Evolutionary conservation across 257 asterid genomes (phyloP), one percentile per base, ranked within the genome.

Genomic region (Verbena officinalis): DNA sequence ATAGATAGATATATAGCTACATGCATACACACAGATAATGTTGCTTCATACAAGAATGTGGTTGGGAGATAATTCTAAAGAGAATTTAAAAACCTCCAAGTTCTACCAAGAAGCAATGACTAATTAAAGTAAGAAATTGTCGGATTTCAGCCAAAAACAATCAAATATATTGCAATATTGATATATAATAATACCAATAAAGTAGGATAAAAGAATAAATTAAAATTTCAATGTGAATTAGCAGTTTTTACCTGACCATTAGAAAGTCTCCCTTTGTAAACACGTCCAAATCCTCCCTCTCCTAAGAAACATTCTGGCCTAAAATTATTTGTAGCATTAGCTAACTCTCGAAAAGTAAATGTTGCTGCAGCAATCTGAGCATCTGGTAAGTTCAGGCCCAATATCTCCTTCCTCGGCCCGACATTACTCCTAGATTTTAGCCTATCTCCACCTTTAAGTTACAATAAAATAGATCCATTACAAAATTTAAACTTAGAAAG

Each of bases 241-340:
- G 48, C 33, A 68, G n/a, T 7, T 50, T 12, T 64, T 80, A 90
- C 99, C 97, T 88, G 99, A 15, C 97, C 95, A 64, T 68, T 84
- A 1, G 81, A 68, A 60, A 90, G 95, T 69, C 58, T 76, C 51
- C 99, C 99, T 75, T 75, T 90, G 79, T 90, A 88, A 5, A 90
- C 99, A 49, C 95, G 83, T 33, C 97, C 99, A 38, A 94, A 90
- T 16, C 99, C 99, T 58, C 99, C 99, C 71, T 94, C 99, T 7
- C 99, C 99, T 68, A 94, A 59, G 79, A 90, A 88, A 69, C 93
- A 86, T 51, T 94, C 99, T 1, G 82, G 86, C 85, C 82, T 78
- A 73, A 94, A 94, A 73, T 88, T 94, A 78, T 82, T 79, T 16
- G 99, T 88, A 14, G 92, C 99, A 56, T 81, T 83, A 42, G 96